Evolutionary conservation across 768 basidiomycete species (phyloP).

Genomic region (Psilocybe cyanescens): DNA sequence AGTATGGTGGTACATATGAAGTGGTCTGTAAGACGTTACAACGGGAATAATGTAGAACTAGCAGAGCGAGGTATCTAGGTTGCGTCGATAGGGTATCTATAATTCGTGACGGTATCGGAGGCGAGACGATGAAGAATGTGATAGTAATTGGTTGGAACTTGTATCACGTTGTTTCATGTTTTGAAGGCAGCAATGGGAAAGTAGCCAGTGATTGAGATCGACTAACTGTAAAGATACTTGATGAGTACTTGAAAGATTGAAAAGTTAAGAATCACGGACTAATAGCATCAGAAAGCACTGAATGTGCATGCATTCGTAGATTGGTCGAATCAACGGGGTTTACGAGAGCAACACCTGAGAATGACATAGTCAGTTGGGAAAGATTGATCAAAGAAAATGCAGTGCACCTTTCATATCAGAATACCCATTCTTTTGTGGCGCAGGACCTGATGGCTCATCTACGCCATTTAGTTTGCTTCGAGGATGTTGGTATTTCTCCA

Average conservation of each 20-base stretch:
- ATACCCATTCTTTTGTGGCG: not conserved
- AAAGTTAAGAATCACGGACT: not conserved
- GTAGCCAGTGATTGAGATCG: too few species aligned
- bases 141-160: not conserved
- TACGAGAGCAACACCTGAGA: too few species aligned
- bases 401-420: not conserved
- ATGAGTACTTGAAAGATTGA: too few species aligned
- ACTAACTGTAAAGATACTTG: too few species aligned
- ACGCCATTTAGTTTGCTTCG: not conserved
- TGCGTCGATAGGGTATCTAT: not conserved
- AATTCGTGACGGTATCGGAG: not conserved
- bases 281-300: not conserved
- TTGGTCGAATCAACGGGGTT: not conserved
- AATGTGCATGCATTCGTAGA: not conserved
- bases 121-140: not conserved
- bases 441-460: not conserved
- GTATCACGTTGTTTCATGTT: not conserved
- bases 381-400: not conserved
- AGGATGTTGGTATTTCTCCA: constrained; percentile 1
- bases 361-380: not conserved
- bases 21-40: not conserved
- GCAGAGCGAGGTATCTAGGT: not conserved
- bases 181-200: not conserved
- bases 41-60: not conserved
- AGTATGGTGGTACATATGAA: not conserved